Conservation (phyloP, 73 alveolate species). For the Durusdinium trenchii region DNA sequence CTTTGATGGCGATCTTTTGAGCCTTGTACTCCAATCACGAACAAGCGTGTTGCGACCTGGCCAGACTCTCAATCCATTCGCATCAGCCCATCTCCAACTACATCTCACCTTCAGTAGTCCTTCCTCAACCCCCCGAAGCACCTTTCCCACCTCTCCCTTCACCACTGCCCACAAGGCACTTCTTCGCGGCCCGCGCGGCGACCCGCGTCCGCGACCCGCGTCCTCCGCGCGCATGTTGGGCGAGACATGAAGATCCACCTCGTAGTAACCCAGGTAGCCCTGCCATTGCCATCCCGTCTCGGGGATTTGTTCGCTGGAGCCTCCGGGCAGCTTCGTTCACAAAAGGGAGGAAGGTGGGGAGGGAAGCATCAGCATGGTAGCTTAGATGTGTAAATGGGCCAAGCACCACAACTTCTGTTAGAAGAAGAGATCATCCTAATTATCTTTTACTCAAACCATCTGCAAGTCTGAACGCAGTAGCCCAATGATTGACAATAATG, state of each 20-base stretch:
- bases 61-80: neutral
- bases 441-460: too few relatives aligned
- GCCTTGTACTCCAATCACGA: too few relatives aligned
- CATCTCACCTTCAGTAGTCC: neutral
- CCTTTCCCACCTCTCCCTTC: too few relatives aligned
- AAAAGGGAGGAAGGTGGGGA: too few relatives aligned
- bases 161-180: too few relatives aligned
- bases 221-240: conserved; percentile 9
- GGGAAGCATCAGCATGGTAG: too few relatives aligned
- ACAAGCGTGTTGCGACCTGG: neutral
- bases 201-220: too few relatives aligned
- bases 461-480: too few relatives aligned
- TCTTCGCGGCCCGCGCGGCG: too few relatives aligned
- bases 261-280: conserved; percentile 76
- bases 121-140: neutral
- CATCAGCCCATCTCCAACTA: neutral
- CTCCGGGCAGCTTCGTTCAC: neutral
- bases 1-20: too few relatives aligned
- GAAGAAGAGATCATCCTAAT: too few relatives aligned
- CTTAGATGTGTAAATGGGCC: neutral
- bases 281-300: conserved; percentile 93
- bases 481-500: too few relatives aligned
- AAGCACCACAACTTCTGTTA: neutral
- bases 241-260: conserved; percentile 65
- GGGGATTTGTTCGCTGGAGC: conserved; percentile 25